These are phyloP conservation scores for Diplodia intermedia DNA, from an alignment of 2,329 filamentous ascomycete genomes.

Conservation along the genomic window DNA sequence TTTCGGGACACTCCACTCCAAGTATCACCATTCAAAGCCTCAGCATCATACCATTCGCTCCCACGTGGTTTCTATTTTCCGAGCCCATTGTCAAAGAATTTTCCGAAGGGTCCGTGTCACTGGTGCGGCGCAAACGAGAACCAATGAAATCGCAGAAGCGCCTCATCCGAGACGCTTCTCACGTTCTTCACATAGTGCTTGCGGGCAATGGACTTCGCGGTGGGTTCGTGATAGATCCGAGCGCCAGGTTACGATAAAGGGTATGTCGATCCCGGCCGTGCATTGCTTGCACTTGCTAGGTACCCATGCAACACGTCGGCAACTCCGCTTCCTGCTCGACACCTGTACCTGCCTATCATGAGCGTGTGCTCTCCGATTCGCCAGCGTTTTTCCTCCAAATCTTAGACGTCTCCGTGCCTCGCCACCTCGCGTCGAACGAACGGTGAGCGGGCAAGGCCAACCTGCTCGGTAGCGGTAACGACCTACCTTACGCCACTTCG, in stretches of 20 bases:
- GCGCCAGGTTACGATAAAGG: conserved; percentile 13
- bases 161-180: not conserved
- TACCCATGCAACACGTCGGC: conserved; percentile 22
- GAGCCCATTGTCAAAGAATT: not conserved
- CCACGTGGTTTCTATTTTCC: not conserved
- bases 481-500: not conserved
- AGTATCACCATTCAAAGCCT: not conserved
- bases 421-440: not conserved
- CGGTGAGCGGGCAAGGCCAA: not conserved
- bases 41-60: not conserved
- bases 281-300: conserved; percentile 5
- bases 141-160: conserved; percentile 9
- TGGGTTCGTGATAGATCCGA: conserved; percentile 5
- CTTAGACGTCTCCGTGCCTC: not conserved
- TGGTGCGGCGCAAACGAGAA: not conserved
- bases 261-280: conserved; percentile 23
- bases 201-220: conserved; percentile 2
- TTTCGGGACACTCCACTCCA: not conserved
- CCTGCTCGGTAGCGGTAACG: not conserved
- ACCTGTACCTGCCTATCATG: not conserved
- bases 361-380: conserved; percentile 1
- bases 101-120: not conserved
- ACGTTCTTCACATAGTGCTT: not conserved
- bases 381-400: not conserved
- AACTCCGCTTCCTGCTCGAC: conserved; percentile 1